Evolutionary conservation across 768 basidiomycete species (phyloP).

Genomic region (Agaricus bisporus): DNA sequence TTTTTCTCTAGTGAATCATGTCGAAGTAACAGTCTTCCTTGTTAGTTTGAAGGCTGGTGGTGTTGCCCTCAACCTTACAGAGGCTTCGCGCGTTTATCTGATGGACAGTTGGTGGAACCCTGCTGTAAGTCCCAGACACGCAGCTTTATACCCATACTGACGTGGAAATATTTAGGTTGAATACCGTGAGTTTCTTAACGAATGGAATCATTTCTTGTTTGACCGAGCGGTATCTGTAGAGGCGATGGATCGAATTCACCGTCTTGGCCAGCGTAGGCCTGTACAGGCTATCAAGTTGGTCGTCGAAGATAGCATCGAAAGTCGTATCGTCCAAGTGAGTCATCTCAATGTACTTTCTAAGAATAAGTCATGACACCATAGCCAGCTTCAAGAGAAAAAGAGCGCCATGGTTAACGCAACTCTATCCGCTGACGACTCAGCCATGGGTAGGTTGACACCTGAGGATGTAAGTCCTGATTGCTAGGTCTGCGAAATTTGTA

Average conservation of each 20-base stretch:
- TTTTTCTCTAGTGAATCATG: conserved; percentile 68
- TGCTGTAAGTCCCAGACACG: conserved; percentile 44
- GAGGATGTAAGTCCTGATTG: conserved; percentile 50
- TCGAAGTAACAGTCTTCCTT: conserved; percentile 95
- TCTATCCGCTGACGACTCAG: conserved; percentile 75
- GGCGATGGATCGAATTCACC: conserved; percentile 97
- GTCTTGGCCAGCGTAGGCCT: conserved; percentile 90
- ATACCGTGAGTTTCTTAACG: conserved; percentile 53
- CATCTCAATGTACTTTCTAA: neutral
- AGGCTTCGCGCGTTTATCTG: conserved; percentile 89
- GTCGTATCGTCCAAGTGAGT: conserved; percentile 80
- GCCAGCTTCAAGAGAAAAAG: conserved; percentile 92
- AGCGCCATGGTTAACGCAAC: conserved; percentile 92
- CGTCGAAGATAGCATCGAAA: conserved; percentile 94
- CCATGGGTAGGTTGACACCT: conserved; percentile 91
- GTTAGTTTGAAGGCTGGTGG: conserved; percentile 96
- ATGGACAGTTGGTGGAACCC: conserved; percentile 99
- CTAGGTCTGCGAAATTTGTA: neutral
- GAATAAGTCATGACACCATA: neutral
- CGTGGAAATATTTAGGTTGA: conserved; percentile 44
- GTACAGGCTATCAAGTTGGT: conserved; percentile 92
- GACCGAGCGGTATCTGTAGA: conserved; percentile 35
- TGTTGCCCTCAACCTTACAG: conserved; percentile 84
- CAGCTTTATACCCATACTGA: neutral
- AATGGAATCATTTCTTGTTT: neutral